Evolutionary conservation across 2,329 filamentous ascomycete species (phyloP).

Genomic region (Mycocentrospora acerina): DNA sequence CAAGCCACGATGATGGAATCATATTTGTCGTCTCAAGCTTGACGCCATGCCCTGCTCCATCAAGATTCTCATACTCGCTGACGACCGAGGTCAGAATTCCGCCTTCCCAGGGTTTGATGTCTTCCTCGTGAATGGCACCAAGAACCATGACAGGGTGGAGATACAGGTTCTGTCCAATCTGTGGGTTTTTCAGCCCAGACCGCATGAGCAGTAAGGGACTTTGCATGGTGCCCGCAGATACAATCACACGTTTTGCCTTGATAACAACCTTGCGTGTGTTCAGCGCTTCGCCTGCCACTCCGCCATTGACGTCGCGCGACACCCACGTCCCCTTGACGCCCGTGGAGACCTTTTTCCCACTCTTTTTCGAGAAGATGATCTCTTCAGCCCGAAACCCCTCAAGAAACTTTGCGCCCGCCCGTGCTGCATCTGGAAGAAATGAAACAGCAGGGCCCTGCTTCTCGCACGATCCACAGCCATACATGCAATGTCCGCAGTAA

Average conservation of each 20-base stretch:
- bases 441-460: constrained; percentile 79
- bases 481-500: constrained; percentile 66
- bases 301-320: constrained; percentile 65
- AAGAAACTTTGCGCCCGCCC: constrained; percentile 75
- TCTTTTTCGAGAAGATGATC: constrained; percentile 65
- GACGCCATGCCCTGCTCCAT: constrained; percentile 75
- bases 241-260: constrained; percentile 76
- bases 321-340: constrained; percentile 77
- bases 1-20: constrained; percentile 67
- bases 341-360: constrained; percentile 59
- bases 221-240: constrained; percentile 75
- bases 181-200: constrained; percentile 77
- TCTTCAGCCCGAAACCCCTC: constrained; percentile 76
- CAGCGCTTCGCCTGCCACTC: constrained; percentile 56
- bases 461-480: constrained; percentile 63
- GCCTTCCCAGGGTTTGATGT: constrained; percentile 65
- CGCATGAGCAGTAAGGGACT: constrained; percentile 74
- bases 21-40: constrained; percentile 79
- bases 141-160: constrained; percentile 69
- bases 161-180: constrained; percentile 80
- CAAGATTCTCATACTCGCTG: constrained; percentile 76
- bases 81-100: constrained; percentile 79
- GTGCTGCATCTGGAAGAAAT: constrained; percentile 78
- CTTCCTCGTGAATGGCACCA: constrained; percentile 67
- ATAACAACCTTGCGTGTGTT: constrained; percentile 65